Evolutionary conservation across 1,139 yeast genomes (phyloP).

Genomic region (Magnusiomyces fungicola): DNA sequence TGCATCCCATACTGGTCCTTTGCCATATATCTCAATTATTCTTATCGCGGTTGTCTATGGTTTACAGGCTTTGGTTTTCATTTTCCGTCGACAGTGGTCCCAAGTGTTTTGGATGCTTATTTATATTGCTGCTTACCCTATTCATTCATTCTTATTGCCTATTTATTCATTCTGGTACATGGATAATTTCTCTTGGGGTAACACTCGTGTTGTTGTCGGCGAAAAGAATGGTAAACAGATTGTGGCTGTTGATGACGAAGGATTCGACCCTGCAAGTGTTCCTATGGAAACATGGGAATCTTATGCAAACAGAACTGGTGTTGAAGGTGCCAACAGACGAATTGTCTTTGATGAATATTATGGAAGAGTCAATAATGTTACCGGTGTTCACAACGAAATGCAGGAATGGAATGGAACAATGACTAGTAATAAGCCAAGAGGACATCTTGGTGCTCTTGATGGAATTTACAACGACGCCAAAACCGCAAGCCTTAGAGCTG

Average conservation of each 20-base stretch:
- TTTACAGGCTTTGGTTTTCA: slow-evolving; percentile 31
- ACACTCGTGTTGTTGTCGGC: slow-evolving; percentile 37
- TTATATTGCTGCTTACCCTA: slow-evolving; percentile 33
- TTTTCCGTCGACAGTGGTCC: slow-evolving; percentile 34
- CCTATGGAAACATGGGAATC: slow-evolving; percentile 34
- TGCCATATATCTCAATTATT: slow-evolving; percentile 32
- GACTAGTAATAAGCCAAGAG: slow-evolving; percentile 10
- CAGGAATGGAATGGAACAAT: slow-evolving; percentile 9
- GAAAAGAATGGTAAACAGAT: slow-evolving; percentile 34
- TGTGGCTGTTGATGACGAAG: slow-evolving; percentile 30
- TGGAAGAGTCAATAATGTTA: slow-evolving; percentile 11
- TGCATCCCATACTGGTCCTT: slow-evolving; percentile 27
- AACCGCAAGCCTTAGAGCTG: background rate
- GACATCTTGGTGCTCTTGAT: slow-evolving; percentile 12
- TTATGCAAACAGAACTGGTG: slow-evolving; percentile 31
- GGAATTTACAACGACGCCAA: slow-evolving; percentile 1
- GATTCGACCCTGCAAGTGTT: slow-evolving; percentile 32
- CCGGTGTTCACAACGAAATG: slow-evolving; percentile 14
- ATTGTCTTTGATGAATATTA: slow-evolving; percentile 15
- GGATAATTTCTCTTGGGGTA: slow-evolving; percentile 38
- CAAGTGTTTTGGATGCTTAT: slow-evolving; percentile 37
- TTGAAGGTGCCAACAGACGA: slow-evolving; percentile 34
- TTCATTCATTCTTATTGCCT: slow-evolving; percentile 34
- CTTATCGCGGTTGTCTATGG: slow-evolving; percentile 34
- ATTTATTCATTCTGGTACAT: slow-evolving; percentile 36